Evolutionary conservation across 345 rosid species (phyloP).

Genomic region (Clausena lansium): DNA sequence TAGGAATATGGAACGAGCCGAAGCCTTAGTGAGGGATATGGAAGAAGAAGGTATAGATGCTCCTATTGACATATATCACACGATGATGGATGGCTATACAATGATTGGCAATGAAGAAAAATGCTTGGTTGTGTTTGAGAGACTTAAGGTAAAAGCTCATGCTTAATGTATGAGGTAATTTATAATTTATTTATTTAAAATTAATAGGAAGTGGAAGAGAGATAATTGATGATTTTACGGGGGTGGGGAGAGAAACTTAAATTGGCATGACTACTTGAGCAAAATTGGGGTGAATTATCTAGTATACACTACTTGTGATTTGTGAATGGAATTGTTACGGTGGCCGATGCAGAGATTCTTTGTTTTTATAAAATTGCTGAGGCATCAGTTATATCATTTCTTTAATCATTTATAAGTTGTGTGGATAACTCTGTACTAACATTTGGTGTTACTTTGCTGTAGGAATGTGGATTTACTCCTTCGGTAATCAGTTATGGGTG

Average conservation of each 20-base stretch:
- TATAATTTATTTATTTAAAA: not conserved
- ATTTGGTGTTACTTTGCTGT: constrained; percentile 13
- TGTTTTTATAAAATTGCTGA: not conserved
- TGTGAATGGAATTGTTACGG: not conserved
- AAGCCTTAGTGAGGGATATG: constrained; percentile 88
- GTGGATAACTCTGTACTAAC: constrained; percentile 1
- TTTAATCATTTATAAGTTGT: not conserved
- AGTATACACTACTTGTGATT: not conserved
- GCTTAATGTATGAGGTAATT: not conserved
- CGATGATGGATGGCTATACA: constrained; percentile 99
- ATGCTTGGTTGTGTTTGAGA: constrained; percentile 77
- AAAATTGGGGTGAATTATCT: not conserved
- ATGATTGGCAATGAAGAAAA: constrained; percentile 78
- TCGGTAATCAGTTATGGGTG: constrained; percentile 90
- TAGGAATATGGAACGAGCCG: constrained; percentile 74
- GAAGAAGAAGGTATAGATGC: constrained; percentile 98
- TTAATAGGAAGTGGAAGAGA: not conserved
- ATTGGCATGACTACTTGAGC: not conserved
- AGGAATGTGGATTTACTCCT: constrained; percentile 94
- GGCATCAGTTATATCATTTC: not conserved
- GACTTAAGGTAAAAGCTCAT: constrained; percentile 66
- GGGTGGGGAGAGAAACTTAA: not conserved
- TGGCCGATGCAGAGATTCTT: not conserved
- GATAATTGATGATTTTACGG: not conserved
- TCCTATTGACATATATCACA: constrained; percentile 83